Evolutionary conservation across 768 basidiomycete genomes (phyloP).

Genomic region (Calocybe gangraenosa): DNA sequence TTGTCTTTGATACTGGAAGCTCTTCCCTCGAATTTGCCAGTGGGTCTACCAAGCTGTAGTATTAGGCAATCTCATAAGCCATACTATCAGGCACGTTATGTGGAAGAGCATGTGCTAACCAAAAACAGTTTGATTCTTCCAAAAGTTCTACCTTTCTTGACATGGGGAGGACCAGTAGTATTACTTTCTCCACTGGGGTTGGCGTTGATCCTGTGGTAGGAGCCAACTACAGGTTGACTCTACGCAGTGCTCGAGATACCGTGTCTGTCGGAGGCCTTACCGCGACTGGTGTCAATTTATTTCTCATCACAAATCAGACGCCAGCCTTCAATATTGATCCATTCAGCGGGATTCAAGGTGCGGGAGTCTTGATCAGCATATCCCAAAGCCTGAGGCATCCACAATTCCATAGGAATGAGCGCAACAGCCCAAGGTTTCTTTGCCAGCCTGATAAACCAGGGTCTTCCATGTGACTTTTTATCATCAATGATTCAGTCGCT

Average conservation of each 20-base stretch:
- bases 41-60: constrained; percentile 18
- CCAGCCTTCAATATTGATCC: constrained; percentile 48
- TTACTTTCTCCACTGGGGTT: constrained; percentile 52
- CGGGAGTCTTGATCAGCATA: constrained; percentile 3
- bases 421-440: constrained; percentile 49
- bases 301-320: constrained; percentile 52
- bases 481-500: not conserved
- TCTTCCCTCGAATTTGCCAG: constrained; percentile 44
- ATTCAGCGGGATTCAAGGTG: constrained; percentile 54
- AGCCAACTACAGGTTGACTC: constrained; percentile 40
- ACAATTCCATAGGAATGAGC: constrained; percentile 50
- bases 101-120: constrained; percentile 36
- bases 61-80: too few species aligned
- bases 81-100: constrained; percentile 39
- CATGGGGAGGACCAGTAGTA: constrained; percentile 33
- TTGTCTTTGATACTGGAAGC: constrained; percentile 59
- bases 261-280: constrained; percentile 44
- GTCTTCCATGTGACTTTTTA: constrained; percentile 40
- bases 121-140: constrained; percentile 42
- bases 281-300: constrained; percentile 34
- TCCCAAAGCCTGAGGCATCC: not conserved
- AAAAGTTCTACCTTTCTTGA: constrained; percentile 51
- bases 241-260: constrained; percentile 43
- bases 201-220: constrained; percentile 52
- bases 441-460: constrained; percentile 39